Conservation (phyloP, 1,139 yeast genomes). For the Suhomyces coccinellae region DNA sequence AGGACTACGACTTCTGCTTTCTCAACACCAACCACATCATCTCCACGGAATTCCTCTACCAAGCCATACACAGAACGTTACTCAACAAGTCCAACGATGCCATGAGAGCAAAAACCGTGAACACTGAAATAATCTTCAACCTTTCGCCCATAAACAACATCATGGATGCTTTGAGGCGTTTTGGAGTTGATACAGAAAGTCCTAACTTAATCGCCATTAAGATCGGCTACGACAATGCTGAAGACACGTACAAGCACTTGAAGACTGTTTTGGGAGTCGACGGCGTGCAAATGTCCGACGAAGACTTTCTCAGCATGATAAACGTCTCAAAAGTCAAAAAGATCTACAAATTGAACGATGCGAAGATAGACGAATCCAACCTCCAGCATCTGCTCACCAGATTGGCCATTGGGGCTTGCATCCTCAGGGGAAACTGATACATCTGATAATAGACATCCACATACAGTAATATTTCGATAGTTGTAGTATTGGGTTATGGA, state of each 20-base stretch:
- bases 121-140: conserved; percentile 44
- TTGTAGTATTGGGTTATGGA: too few relatives aligned
- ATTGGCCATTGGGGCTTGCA: conserved; percentile 41
- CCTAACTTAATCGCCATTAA: conserved; percentile 35
- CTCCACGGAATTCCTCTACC: conserved; percentile 38
- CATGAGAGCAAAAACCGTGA: conserved; percentile 42
- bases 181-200: conserved; percentile 39
- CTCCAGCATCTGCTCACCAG: conserved; percentile 33
- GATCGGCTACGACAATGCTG: conserved; percentile 18
- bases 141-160: conserved; percentile 47
- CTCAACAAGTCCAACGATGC: conserved; percentile 25
- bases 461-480: too few relatives aligned
- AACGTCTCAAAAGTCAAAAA: conserved; percentile 38
- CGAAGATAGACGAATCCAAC: conserved; percentile 18
- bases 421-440: conserved; percentile 32
- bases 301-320: conserved; percentile 21
- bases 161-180: conserved; percentile 43
- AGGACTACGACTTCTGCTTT: conserved; percentile 42
- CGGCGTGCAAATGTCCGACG: conserved; percentile 26
- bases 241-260: conserved; percentile 14
- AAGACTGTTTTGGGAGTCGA: conserved; percentile 18
- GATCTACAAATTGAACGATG: conserved; percentile 40
- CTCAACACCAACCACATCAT: conserved; percentile 39
- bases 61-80: conserved; percentile 38
- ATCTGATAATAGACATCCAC: conserved; percentile 10